Evolutionary conservation across 176 grass and related monocot genomes (phyloP).

Genomic region (Musa schizocarpa): DNA sequence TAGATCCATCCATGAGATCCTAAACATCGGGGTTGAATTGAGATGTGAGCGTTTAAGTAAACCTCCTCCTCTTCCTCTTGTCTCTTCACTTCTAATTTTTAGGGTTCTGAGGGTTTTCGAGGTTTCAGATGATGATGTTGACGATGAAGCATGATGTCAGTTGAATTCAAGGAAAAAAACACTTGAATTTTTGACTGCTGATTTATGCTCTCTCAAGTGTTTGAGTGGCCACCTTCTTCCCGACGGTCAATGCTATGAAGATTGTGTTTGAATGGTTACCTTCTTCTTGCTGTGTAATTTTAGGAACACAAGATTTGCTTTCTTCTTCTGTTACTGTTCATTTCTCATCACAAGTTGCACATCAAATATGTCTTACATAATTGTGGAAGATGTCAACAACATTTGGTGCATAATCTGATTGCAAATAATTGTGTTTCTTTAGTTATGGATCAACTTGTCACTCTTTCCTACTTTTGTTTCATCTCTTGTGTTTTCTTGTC

Average conservation of each 20-base stretch:
- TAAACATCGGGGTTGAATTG: not conserved
- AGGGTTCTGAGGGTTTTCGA: not conserved
- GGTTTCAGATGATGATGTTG: not conserved
- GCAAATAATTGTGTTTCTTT: no score
- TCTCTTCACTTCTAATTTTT: not conserved
- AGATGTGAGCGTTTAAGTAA: not conserved
- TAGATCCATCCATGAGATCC: not conserved
- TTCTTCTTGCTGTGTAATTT: no score
- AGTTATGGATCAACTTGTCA: no score
- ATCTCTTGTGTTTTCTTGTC: not conserved
- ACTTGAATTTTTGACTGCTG: not conserved
- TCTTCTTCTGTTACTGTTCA: not conserved
- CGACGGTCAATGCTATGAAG: not conserved
- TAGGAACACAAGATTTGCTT: not conserved
- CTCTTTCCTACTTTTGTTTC: no score
- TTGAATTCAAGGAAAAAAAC: not conserved
- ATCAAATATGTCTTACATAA: no score
- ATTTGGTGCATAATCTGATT: no score
- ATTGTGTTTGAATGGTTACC: not conserved
- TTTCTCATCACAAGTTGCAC: no score
- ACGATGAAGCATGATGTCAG: not conserved
- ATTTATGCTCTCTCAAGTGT: not conserved
- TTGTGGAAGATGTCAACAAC: no score
- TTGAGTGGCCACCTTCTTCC: not conserved
- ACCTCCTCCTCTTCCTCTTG: not conserved